phyloP scores from a whole-genome alignment of 148 eudicot genomes.

The Gaultheria prostrata region DNA sequence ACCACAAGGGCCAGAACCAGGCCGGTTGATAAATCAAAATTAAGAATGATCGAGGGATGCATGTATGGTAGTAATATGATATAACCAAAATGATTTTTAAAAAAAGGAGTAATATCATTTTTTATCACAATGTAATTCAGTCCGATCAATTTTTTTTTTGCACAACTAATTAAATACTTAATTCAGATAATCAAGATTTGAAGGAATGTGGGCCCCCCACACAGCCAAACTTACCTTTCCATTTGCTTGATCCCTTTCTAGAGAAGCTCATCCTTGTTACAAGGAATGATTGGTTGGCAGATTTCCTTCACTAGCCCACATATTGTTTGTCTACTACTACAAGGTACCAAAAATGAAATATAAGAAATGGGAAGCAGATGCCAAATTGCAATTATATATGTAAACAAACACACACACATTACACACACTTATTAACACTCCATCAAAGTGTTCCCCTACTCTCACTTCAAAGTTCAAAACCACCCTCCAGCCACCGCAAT shows the following conservation, averaged over 20 bases:
- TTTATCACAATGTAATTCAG: too few relatives aligned
- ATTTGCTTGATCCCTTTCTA: neutral
- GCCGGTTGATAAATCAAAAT: too few relatives aligned
- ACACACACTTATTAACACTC: neutral
- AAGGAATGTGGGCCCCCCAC: neutral
- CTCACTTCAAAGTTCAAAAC: neutral
- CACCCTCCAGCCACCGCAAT: conserved; percentile 14
- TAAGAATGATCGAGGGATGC: too few relatives aligned
- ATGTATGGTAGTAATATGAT: too few relatives aligned
- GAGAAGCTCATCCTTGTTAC: neutral
- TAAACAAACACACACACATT: too few relatives aligned
- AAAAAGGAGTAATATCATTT: too few relatives aligned
- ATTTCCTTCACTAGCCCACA: neutral
- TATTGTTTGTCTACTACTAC: too few relatives aligned
- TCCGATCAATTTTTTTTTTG: too few relatives aligned
- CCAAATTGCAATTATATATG: neutral
- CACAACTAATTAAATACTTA: too few relatives aligned
- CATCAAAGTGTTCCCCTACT: conserved; percentile 12
- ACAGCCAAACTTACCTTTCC: neutral
- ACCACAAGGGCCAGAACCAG: too few relatives aligned
- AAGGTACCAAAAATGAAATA: neutral
- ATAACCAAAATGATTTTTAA: too few relatives aligned
- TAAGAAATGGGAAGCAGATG: neutral
- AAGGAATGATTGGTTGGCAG: neutral
- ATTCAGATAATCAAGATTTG: too few relatives aligned